A percentile compares a stretch with the other conserved stretches of the same genome.
Conservation (phyloP, 345 rosid species). For the Schrenkiella parvula region DNA sequence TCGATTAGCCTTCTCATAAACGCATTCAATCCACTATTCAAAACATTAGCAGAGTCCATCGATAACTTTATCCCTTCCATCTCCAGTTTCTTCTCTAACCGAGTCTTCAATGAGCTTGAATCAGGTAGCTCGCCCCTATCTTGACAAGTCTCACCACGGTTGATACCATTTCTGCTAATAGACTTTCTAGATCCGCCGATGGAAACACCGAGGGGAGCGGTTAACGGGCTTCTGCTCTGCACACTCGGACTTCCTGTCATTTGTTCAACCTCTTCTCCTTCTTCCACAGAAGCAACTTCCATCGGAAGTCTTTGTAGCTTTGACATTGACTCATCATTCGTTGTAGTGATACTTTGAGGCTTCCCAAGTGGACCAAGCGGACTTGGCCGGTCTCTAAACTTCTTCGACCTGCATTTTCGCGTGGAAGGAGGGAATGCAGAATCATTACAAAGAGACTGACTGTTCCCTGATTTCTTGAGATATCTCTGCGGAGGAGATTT, state of each 20-base stretch:
- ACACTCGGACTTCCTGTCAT: conserved; percentile 64
- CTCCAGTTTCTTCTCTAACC: conserved; percentile 59
- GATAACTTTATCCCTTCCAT: conserved; percentile 54
- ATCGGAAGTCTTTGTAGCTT: conserved; percentile 57
- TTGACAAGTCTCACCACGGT: conserved; percentile 41
- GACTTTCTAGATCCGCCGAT: conserved; percentile 45
- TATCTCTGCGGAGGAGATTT: conserved; percentile 42
- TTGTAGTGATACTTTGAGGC: conserved; percentile 55
- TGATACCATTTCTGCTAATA: conserved; percentile 5
- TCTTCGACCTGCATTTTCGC: conserved; percentile 69
- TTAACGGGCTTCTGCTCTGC: conserved; percentile 75
- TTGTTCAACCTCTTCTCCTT: conserved; percentile 97
- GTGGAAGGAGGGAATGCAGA: conserved; percentile 52
- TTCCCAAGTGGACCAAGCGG: conserved; percentile 80
- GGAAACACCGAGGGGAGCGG: conserved; percentile 76
- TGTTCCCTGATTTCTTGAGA: conserved; percentile 32
- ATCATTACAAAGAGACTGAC: conserved; percentile 34
- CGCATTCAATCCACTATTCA: conserved; percentile 64
- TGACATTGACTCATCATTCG: conserved; percentile 47
- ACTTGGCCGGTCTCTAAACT: conserved; percentile 72
- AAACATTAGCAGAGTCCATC: conserved; percentile 51
- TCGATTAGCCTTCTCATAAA: conserved; percentile 68
- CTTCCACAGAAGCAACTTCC: conserved; percentile 77
- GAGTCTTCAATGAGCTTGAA: conserved; percentile 52
- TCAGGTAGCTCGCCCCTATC: conserved; percentile 62